Evolutionary conservation across 805 yeast genomes (phyloP), one percentile per base, ranked within the genome.

Genomic region (Metschnikowia reukaufii): DNA sequence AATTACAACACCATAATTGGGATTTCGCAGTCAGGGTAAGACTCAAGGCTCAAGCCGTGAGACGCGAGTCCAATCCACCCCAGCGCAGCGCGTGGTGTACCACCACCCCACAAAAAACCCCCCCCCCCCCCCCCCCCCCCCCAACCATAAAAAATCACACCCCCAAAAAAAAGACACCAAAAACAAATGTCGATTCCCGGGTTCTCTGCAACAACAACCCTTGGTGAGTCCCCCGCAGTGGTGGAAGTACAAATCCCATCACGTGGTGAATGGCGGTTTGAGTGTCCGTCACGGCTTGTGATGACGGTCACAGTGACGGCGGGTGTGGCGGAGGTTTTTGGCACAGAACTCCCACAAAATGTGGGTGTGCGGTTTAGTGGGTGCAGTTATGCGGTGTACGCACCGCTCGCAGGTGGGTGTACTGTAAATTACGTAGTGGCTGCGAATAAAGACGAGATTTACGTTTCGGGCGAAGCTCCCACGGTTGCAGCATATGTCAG

Each of bases 261-360:
- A 9, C 59, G 61, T n/a, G 69, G 80, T 21, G 96, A 88, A 66
- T 86, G 95, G 94, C 70, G 95, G 44, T 76, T 86, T 52, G 94
- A 87, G 60, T 79, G 86, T 4, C 81, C 77, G 0, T 72, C 73
- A 50, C 74, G 73, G 36, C 70, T 78, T 15, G 66, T 68, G 16
- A 60, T 86, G 32, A 72, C 69, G n/a, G 59, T 86, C 37, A 79
- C 72, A 55, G 72, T 83, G 9, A 48, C 66, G 2, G 68, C 72
- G 2, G 99, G 99, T 3, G 75, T 83, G 2, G 96, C 88, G 1
- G 99, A 94, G 67, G 78, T 90, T 8, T 88, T 86, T 65, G 99
- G 99, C 19, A 88, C 97, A 2, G 99, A 94, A 63, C 76, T 94
- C 19, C 87, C 97, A 2, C 71, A 76, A 36, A 88, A 86, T 48